These are phyloP conservation scores for Geosmithia putterillii DNA, from an alignment of 2,329 filamentous ascomycete genomes.

Conservation along the genomic window DNA sequence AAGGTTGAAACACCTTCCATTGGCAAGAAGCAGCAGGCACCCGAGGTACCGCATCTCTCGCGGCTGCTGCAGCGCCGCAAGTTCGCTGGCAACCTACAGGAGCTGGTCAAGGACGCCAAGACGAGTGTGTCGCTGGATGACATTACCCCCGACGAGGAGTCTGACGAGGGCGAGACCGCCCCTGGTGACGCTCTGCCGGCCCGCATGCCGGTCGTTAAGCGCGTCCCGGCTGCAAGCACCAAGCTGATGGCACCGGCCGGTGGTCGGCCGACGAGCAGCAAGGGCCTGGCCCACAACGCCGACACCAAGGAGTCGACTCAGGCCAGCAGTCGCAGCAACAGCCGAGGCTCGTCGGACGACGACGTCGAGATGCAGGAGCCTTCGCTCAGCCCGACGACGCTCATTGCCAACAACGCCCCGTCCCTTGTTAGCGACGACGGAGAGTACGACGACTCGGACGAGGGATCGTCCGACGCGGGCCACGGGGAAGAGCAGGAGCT, in stretches of 20 bases:
- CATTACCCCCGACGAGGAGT: constrained; percentile 39
- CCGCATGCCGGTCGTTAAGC: constrained; percentile 34
- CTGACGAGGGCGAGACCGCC: constrained; percentile 19
- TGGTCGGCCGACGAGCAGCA: constrained; percentile 42
- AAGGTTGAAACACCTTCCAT: constrained; percentile 3
- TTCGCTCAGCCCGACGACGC: constrained; percentile 56
- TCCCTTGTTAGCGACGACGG: constrained; percentile 72
- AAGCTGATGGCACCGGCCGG: constrained; percentile 34
- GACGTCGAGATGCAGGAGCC: constrained; percentile 42
- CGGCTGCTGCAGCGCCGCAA: constrained; percentile 50
- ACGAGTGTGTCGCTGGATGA: constrained; percentile 38
- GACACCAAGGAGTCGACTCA: neutral
- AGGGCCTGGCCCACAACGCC: constrained; percentile 23
- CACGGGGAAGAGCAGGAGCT: constrained; percentile 35
- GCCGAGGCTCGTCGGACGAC: constrained; percentile 20
- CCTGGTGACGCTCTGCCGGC: constrained; percentile 4
- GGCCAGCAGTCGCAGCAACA: neutral
- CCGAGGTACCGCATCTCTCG: constrained; percentile 55
- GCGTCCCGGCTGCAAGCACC: constrained; percentile 45
- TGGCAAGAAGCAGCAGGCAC: constrained; percentile 27
- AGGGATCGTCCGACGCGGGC: constrained; percentile 47
- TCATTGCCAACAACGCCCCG: constrained; percentile 64
- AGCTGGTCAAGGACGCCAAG: constrained; percentile 47
- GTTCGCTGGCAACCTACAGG: constrained; percentile 45
- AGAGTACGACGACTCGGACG: constrained; percentile 63